Evolutionary conservation across 345 rosid genomes (phyloP).

Genomic region (Garcia nutans): DNA sequence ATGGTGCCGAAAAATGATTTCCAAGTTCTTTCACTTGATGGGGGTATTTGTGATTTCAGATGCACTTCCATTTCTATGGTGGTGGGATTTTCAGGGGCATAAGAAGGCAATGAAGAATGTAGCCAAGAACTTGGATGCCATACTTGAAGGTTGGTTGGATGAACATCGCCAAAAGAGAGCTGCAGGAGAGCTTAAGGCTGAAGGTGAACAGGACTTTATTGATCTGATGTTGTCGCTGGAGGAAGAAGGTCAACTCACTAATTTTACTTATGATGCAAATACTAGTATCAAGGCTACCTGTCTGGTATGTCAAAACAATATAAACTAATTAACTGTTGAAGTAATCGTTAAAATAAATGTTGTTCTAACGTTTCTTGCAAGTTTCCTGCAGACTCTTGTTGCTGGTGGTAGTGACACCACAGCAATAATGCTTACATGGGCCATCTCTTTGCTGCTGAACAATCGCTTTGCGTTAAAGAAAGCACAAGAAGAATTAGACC

Average conservation of each 20-base stretch:
- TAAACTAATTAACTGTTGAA: background rate
- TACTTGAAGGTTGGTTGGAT: constrained; percentile 40
- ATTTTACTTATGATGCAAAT: constrained; percentile 41
- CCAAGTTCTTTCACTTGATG: constrained; percentile 40
- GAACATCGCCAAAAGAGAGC: constrained; percentile 43
- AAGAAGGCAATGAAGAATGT: constrained; percentile 65
- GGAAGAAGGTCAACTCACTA: constrained; percentile 37
- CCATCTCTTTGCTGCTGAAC: constrained; percentile 53
- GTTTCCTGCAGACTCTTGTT: constrained; percentile 39
- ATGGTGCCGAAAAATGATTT: constrained; percentile 33
- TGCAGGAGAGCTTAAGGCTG: constrained; percentile 8
- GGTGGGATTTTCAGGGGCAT: constrained; percentile 56
- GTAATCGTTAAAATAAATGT: too few species aligned
- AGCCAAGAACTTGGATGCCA: constrained; percentile 40
- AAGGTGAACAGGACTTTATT: constrained; percentile 44
- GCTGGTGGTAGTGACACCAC: constrained; percentile 52
- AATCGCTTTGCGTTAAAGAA: constrained; percentile 38
- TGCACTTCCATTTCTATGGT: constrained; percentile 52
- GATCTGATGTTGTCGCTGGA: constrained; percentile 54
- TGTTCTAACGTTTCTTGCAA: background rate
- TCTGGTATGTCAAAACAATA: constrained; percentile 37
- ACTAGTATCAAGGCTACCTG: constrained; percentile 56
- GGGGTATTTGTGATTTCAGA: constrained; percentile 57
- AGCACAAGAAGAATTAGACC: constrained; percentile 53
- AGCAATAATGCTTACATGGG: constrained; percentile 49